These are phyloP conservation scores for Alternaria sp. DNA, from an alignment of 2,329 filamentous ascomycete genomes.

Conservation along the genomic window DNA sequence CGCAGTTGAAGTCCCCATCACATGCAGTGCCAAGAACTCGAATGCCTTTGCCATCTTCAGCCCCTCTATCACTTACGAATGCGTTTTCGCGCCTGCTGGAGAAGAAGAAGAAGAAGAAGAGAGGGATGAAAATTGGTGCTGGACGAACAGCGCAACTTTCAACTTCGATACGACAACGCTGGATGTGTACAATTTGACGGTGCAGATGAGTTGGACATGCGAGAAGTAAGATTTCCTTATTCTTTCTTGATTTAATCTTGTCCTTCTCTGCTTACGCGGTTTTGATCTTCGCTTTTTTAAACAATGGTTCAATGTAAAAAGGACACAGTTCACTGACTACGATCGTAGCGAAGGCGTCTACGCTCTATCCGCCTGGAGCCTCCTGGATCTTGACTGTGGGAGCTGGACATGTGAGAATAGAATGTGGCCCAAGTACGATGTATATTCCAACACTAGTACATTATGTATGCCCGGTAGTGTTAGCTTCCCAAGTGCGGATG, in stretches of 20 bases:
- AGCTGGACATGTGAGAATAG: constrained; percentile 17
- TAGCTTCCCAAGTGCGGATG: background rate
- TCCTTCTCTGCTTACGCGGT: background rate
- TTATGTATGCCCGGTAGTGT: background rate
- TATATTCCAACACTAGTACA: constrained; percentile 10
- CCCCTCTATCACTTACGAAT: constrained; percentile 4
- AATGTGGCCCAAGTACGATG: constrained; percentile 14
- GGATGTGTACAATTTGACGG: constrained; percentile 3
- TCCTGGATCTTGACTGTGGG: constrained; percentile 15
- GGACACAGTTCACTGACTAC: constrained; percentile 1
- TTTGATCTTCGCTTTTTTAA: no score
- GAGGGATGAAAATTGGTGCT: background rate
- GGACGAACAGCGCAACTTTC: constrained; percentile 11
- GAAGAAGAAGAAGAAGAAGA: background rate
- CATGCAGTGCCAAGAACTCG: constrained; percentile 9
- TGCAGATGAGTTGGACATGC: constrained; percentile 23
- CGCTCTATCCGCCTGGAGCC: constrained; percentile 3
- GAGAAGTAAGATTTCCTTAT: constrained; percentile 8
- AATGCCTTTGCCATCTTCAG: constrained; percentile 19
- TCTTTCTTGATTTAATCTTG: background rate
- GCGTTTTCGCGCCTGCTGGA: constrained; percentile 1
- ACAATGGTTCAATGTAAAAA: background rate
- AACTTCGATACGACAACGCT: constrained; percentile 10
- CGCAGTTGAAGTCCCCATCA: constrained; percentile 3
- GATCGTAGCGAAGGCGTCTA: constrained; percentile 7